A percentile compares a stretch with the other conserved stretches of the same genome.
Evolutionary conservation across 768 basidiomycete species (phyloP).

Genomic region (Tylopilus felleus): DNA sequence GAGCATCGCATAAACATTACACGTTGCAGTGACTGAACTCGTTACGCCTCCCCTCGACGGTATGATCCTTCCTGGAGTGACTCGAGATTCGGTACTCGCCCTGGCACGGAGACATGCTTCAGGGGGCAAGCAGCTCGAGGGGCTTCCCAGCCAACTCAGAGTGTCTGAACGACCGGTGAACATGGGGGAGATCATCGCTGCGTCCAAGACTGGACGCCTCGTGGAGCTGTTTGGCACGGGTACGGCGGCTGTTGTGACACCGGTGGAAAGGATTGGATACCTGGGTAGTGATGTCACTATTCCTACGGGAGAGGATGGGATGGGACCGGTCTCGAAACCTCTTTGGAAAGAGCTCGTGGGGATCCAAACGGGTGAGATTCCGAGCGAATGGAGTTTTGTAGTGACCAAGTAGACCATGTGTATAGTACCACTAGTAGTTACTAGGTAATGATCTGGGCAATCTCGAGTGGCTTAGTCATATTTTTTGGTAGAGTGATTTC

Average conservation of each 20-base stretch:
- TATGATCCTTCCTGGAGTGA: slow-evolving; percentile 67
- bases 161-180: slow-evolving; percentile 69
- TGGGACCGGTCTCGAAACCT: slow-evolving; percentile 63
- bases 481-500: not conserved
- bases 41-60: slow-evolving; percentile 66
- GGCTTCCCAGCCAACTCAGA: slow-evolving; percentile 52
- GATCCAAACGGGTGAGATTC: slow-evolving; percentile 73
- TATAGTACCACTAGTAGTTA: no score
- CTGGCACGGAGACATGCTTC: slow-evolving; percentile 57
- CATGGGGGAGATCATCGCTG: slow-evolving; percentile 69
- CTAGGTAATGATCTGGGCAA: no score
- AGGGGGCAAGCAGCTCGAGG: slow-evolving; percentile 42
- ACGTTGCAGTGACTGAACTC: slow-evolving; percentile 45
- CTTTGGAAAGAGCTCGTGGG: slow-evolving; percentile 49
- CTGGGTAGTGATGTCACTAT: slow-evolving; percentile 50
- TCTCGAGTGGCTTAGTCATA: slow-evolving; percentile 24
- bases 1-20: not conserved
- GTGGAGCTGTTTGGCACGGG: slow-evolving; percentile 51
- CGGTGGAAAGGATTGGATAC: slow-evolving; percentile 57
- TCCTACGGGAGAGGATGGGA: slow-evolving; percentile 63
- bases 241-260: slow-evolving; percentile 52
- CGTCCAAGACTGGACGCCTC: slow-evolving; percentile 38
- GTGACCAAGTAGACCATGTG: slow-evolving; percentile 19
- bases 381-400: slow-evolving; percentile 76
- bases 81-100: slow-evolving; percentile 49